Evolutionary conservation across 2,329 filamentous ascomycete genomes (phyloP), one percentile per base, ranked within the genome.

Genomic region (Fulvia fulva): DNA sequence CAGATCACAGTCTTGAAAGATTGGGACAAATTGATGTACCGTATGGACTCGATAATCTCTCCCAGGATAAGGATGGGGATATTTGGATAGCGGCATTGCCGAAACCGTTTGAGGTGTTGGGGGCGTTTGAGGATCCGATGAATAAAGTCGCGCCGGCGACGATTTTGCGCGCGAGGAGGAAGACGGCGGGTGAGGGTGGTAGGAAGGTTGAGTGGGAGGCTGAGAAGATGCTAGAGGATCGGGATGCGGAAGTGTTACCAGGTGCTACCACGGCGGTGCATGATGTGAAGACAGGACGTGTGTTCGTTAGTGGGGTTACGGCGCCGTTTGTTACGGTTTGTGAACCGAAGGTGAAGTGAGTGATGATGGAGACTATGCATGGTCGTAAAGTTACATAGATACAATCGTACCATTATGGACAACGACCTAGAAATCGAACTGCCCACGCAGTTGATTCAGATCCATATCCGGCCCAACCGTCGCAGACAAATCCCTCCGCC

Each of bases 381-480:
- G 2, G 49, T n/a, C 19, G 23, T 21, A 5, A 23, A 30, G 23
- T 3, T 34, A 30, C 44, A 26, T 52, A 41, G 7, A 41, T 1
- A 16, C 16, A 8, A 41, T n/a, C 50, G n/a, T n/a, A n/a, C n/a
- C n/a, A n/a, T n/a, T n/a, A n/a, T n/a, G n/a, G n/a, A n/a, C n/a
- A 19, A 8, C 14, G 37, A 19, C n/a, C 37, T 72, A 89, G 72
- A 96, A 96, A 60, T 96, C 92, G 80, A 97, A 94, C 70, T 97
- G 91, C 58, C 86, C 85, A 69, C 91, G 85, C 80, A 99, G 96
- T 41, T 86, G 80, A 70, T 94, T 90, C 25, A 96, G 87, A 76
- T 97, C 91, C 78, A 99, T 93, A 25, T 92, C 93, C 0, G 87
- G 85, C 12, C 92, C 87, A 5, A 97, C 94, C 78, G 87, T 83